Evolutionary conservation across 2,329 filamentous ascomycete species (phyloP).

Genomic region (Clonostachys solani): DNA sequence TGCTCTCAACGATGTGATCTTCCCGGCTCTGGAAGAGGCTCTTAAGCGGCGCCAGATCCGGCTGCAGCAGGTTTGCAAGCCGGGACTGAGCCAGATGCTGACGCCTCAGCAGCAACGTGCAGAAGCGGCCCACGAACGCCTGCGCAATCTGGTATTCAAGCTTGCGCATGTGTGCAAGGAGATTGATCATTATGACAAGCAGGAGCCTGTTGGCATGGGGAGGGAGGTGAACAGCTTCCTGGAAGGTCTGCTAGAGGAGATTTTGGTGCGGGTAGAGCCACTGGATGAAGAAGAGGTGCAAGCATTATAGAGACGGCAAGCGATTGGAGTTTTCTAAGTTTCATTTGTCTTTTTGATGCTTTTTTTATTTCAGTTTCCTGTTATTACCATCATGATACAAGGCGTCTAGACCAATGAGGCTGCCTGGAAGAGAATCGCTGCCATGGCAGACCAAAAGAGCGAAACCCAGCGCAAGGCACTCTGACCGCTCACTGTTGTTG

Average conservation of each 20-base stretch:
- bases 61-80: slow-evolving; percentile 46
- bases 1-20: slow-evolving; percentile 83
- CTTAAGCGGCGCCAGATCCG: slow-evolving; percentile 72
- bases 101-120: slow-evolving; percentile 65
- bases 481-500: too few species aligned
- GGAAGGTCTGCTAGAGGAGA: slow-evolving; percentile 90
- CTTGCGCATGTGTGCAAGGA: slow-evolving; percentile 80
- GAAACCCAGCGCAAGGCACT: too few species aligned
- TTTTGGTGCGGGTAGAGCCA: slow-evolving; percentile 86
- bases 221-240: slow-evolving; percentile 84
- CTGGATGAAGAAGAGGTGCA: slow-evolving; percentile 64
- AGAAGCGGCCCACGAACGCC: slow-evolving; percentile 73
- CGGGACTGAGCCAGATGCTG: slow-evolving; percentile 30
- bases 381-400: too few species aligned
- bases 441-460: too few species aligned
- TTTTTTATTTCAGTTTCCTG: too few species aligned
- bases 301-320: neutral
- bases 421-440: too few species aligned
- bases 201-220: slow-evolving; percentile 89
- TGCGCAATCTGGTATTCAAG: slow-evolving; percentile 78
- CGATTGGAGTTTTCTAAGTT: too few species aligned
- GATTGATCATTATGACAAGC: slow-evolving; percentile 83
- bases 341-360: too few species aligned
- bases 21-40: slow-evolving; percentile 88
- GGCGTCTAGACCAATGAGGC: too few species aligned